phyloP scores from a whole-genome alignment of 2,329 filamentous ascomycete genomes.

The Zalaria sp. region DNA sequence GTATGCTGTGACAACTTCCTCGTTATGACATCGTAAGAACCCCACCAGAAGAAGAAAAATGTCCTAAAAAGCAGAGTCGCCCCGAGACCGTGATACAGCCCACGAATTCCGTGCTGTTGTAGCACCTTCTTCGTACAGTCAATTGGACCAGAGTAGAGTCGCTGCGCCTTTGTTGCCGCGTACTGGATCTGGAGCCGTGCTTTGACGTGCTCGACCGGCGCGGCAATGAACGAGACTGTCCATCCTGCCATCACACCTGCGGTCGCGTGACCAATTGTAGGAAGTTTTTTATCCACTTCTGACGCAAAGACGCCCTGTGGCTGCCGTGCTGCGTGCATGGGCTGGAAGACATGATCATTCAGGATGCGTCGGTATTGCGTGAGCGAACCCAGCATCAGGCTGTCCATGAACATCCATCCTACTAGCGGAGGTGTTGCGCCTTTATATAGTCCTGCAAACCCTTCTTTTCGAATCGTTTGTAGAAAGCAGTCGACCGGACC shows the following conservation, averaged over 20 bases:
- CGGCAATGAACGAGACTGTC: slow-evolving; percentile 85
- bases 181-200: slow-evolving; percentile 92
- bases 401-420: slow-evolving; percentile 99
- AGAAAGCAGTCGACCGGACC: slow-evolving; percentile 77
- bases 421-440: slow-evolving; percentile 73
- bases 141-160: slow-evolving; percentile 74
- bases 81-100: slow-evolving; percentile 72
- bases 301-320: slow-evolving; percentile 12
- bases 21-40: slow-evolving; percentile 79
- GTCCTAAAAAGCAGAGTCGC: slow-evolving; percentile 80
- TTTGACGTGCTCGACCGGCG: slow-evolving; percentile 91
- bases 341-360: slow-evolving; percentile 62
- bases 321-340: slow-evolving; percentile 20
- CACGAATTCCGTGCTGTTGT: slow-evolving; percentile 54
- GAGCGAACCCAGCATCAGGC: slow-evolving; percentile 78
- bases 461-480: slow-evolving; percentile 76
- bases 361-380: slow-evolving; percentile 79
- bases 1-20: slow-evolving; percentile 53
- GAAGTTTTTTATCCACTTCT: slow-evolving; percentile 37
- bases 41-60: slow-evolving; percentile 99
- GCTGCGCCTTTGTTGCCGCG: slow-evolving; percentile 58
- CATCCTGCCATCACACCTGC: slow-evolving; percentile 77
- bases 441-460: slow-evolving; percentile 78
- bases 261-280: slow-evolving; percentile 68
- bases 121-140: slow-evolving; percentile 63